These are phyloP conservation scores for Smithsoniella earleae DNA, from an alignment of 163 green algal genomes.

Conservation along the genomic window DNA sequence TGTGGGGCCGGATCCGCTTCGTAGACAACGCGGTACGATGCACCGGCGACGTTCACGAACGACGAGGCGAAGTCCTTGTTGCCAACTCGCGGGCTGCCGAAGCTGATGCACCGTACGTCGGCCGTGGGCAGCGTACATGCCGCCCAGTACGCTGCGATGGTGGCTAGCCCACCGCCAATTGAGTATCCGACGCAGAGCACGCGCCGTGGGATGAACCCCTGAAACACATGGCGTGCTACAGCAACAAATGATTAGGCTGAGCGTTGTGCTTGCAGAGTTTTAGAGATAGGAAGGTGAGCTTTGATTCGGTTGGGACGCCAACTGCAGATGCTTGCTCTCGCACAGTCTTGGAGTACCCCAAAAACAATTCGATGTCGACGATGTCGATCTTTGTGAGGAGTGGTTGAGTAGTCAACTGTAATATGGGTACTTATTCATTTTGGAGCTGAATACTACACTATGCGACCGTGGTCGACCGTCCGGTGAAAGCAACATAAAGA, in stretches of 20 bases:
- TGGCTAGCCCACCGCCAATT: conserved; percentile 28
- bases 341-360: too few relatives aligned
- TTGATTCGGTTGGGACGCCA: too few relatives aligned
- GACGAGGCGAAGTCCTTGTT: conserved; percentile 20
- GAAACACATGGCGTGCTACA: conserved; percentile 17
- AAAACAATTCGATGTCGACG: too few relatives aligned
- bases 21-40: conserved; percentile 17
- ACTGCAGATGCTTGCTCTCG: too few relatives aligned
- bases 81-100: conserved; percentile 12
- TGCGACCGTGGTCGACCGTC: background rate
- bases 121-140: conserved; percentile 27
- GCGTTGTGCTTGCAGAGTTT: background rate
- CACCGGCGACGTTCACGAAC: conserved; percentile 15
- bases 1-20: conserved; percentile 6
- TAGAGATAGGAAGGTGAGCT: background rate
- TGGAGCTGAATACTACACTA: background rate
- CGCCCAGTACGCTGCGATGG: conserved; percentile 33
- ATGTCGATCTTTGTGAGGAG: too few relatives aligned
- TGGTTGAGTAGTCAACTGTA: too few relatives aligned
- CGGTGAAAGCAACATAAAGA: background rate
- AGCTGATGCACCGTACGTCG: conserved; percentile 29
- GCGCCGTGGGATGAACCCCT: conserved; percentile 24
- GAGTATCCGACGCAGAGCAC: conserved; percentile 35
- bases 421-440: too few relatives aligned
- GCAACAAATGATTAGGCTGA: too few relatives aligned